Conservation (phyloP, 2,329 filamentous ascomycete genomes). For the Trichophyton rubrum region DNA sequence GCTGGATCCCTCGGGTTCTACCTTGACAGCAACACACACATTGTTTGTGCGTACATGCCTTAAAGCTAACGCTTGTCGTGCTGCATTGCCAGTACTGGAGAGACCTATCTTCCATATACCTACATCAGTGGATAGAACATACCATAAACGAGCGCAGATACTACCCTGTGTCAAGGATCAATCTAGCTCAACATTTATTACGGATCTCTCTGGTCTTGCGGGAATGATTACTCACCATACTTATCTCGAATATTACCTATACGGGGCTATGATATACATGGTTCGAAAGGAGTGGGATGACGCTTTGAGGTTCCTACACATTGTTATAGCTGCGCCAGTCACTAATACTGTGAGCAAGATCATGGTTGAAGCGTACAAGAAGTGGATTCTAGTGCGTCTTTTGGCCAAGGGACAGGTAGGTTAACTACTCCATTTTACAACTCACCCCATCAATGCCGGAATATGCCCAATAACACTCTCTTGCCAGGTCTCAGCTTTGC, state of each 20-base stretch:
- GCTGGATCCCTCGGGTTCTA: conserved; percentile 31
- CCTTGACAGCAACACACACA: conserved; percentile 34
- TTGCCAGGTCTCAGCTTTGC: conserved; percentile 36
- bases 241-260: conserved; percentile 53
- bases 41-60: conserved; percentile 32
- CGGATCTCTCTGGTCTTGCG: conserved; percentile 27
- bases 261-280: conserved; percentile 54
- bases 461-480: conserved; percentile 16
- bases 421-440: neutral
- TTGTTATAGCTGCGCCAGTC: conserved; percentile 55
- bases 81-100: conserved; percentile 31
- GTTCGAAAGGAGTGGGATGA: conserved; percentile 48
- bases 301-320: conserved; percentile 50
- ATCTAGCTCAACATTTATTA: conserved; percentile 25
- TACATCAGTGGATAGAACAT: conserved; percentile 15
- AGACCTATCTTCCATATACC: conserved; percentile 33
- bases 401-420: conserved; percentile 52
- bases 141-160: conserved; percentile 16
- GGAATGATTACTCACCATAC: conserved; percentile 29
- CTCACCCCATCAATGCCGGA: neutral
- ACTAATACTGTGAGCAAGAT: conserved; percentile 55
- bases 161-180: conserved; percentile 22
- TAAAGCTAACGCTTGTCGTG: conserved; percentile 28
- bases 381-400: conserved; percentile 69
- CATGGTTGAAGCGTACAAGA: conserved; percentile 84